These are phyloP conservation scores for Diaporthe eres DNA, from an alignment of 2,329 filamentous ascomycete species.

Conservation along the genomic window DNA sequence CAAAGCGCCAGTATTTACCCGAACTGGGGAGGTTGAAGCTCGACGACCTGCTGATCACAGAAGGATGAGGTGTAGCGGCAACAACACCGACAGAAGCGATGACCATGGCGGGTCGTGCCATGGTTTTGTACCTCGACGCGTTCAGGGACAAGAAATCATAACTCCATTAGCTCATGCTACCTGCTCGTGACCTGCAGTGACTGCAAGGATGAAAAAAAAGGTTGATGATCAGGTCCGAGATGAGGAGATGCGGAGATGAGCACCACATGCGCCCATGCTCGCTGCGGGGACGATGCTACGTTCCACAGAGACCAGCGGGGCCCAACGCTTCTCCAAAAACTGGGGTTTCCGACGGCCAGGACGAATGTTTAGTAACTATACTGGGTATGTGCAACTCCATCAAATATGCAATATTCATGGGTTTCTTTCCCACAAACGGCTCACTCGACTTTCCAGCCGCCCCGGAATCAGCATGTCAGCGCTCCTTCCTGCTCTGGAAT, in stretches of 20 bases:
- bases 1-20: neutral
- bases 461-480: neutral
- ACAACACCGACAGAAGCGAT: neutral
- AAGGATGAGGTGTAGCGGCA: neutral
- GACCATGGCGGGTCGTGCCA: neutral
- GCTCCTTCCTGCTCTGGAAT: neutral
- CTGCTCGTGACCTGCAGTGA: neutral
- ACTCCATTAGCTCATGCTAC: conserved; percentile 26
- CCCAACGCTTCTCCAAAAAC: neutral
- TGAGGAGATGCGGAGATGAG: conserved; percentile 25
- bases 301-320: conserved; percentile 13
- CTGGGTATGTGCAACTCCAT: neutral
- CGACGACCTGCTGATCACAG: neutral
- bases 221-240: conserved; percentile 29
- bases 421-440: neutral
- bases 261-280: conserved; percentile 8
- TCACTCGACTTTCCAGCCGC: too few species aligned
- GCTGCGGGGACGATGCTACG: conserved; percentile 26
- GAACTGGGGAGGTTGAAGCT: neutral
- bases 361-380: neutral
- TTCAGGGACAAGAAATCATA: neutral
- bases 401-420: neutral
- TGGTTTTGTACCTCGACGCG: neutral
- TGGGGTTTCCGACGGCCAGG: neutral
- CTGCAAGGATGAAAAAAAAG: conserved; percentile 22